phyloP scores from a whole-genome alignment of 352 stramenopile species.

The Plasmopara muralis region DNA sequence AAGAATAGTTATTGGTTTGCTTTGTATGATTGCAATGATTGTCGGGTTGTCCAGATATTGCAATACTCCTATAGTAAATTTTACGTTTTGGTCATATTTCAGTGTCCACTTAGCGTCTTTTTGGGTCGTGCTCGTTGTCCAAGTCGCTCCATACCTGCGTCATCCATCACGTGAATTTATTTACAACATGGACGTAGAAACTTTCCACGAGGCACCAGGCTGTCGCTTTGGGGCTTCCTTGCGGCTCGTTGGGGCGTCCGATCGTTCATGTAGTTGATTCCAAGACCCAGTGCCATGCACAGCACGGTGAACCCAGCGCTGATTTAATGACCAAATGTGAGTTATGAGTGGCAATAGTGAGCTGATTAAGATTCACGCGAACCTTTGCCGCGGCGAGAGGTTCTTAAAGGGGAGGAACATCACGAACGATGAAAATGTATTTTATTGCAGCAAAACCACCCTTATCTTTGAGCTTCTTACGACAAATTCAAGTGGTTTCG shows the following conservation, averaged over 20 bases:
- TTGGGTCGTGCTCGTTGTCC: slow-evolving; percentile 17
- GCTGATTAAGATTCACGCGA: not conserved
- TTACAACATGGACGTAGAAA: not conserved
- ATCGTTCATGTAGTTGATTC: slow-evolving; percentile 69
- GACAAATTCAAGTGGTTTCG: too few relatives aligned
- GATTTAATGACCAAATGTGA: slow-evolving; percentile 1
- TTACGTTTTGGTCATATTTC: not conserved
- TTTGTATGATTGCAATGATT: too few relatives aligned
- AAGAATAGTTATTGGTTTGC: too few relatives aligned
- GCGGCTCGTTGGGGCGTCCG: slow-evolving; percentile 40
- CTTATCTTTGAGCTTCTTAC: too few relatives aligned
- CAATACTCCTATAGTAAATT: not conserved
- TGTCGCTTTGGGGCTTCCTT: slow-evolving; percentile 29
- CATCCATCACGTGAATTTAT: slow-evolving; percentile 6
- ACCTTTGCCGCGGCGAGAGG: slow-evolving; percentile 57
- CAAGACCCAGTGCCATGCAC: slow-evolving; percentile 48
- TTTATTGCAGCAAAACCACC: too few relatives aligned
- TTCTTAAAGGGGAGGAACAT: slow-evolving; percentile 5
- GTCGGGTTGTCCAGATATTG: not conserved
- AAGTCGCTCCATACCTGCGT: slow-evolving; percentile 64
- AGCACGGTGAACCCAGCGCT: slow-evolving; percentile 57
- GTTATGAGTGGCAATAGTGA: not conserved
- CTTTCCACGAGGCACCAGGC: slow-evolving; percentile 27
- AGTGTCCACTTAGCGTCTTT: slow-evolving; percentile 13
- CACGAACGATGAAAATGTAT: too few relatives aligned